phyloP scores from a whole-genome alignment of 2,329 filamentous ascomycete genomes.

The Lecanicillium sp. region DNA sequence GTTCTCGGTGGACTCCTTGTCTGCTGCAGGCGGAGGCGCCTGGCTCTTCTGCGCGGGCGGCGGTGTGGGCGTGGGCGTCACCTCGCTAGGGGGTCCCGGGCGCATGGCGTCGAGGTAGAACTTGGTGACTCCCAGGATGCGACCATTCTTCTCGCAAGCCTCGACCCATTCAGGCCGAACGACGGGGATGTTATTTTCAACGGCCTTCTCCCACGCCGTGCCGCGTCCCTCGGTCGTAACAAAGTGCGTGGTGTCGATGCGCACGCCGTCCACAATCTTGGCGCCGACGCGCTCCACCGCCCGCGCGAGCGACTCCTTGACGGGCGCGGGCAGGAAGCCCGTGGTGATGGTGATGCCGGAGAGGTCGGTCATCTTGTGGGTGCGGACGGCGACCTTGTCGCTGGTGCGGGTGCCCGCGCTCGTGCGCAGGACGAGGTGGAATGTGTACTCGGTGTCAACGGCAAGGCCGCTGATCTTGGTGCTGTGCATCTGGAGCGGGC shows the following conservation, averaged over 20 bases:
- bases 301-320: conserved; percentile 64
- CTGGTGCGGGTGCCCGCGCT: conserved; percentile 81
- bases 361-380: conserved; percentile 98
- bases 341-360: conserved; percentile 87
- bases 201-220: conserved; percentile 88
- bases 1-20: conserved; percentile 13
- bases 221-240: conserved; percentile 92
- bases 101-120: conserved; percentile 85
- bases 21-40: conserved; percentile 19
- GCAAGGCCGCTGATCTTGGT: conserved; percentile 96
- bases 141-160: conserved; percentile 87
- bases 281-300: conserved; percentile 87
- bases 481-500: conserved; percentile 78
- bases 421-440: conserved; percentile 87
- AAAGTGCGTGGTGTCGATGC: conserved; percentile 98
- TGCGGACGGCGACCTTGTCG: conserved; percentile 78
- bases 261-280: conserved; percentile 80
- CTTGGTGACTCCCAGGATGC: conserved; percentile 88
- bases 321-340: conserved; percentile 69
- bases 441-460: conserved; percentile 94
- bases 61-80: conserved; percentile 22
- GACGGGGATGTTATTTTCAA: conserved; percentile 96
- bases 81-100: conserved; percentile 36
- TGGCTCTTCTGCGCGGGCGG: conserved; percentile 31
- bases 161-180: conserved; percentile 96